These are phyloP conservation scores for Myxozyma neotropica DNA, from an alignment of 805 yeast genomes.

Conservation along the genomic window DNA sequence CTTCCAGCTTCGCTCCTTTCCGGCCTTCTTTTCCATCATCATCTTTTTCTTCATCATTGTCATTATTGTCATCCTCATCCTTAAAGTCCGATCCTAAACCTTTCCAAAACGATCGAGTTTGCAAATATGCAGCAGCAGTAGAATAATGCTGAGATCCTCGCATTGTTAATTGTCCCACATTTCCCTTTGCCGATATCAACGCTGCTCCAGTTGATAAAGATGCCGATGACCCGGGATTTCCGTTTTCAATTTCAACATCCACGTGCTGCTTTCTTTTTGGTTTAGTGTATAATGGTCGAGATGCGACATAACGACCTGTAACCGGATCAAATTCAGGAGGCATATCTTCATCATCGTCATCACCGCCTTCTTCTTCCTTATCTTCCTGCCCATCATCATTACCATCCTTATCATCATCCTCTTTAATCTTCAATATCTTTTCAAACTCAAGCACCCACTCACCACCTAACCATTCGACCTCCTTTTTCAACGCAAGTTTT, in stretches of 20 bases:
- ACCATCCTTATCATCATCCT: conserved; percentile 22
- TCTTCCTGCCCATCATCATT: conserved; percentile 37
- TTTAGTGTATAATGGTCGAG: conserved; percentile 61
- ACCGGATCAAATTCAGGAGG: conserved; percentile 84
- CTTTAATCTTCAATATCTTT: conserved; percentile 48
- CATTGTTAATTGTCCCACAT: conserved; percentile 62
- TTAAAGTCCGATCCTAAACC: conserved; percentile 87
- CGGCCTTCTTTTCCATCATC: conserved; percentile 29
- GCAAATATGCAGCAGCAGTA: conserved; percentile 79
- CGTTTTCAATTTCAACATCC: conserved; percentile 55
- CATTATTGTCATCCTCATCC: conserved; percentile 43
- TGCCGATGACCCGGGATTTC: background rate
- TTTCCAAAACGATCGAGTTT: conserved; percentile 70
- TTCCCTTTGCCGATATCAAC: conserved; percentile 36
- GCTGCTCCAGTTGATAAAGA: background rate
- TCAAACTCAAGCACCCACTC: conserved; percentile 86
- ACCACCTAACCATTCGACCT: conserved; percentile 81
- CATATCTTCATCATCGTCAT: conserved; percentile 53
- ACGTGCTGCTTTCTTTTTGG: conserved; percentile 65
- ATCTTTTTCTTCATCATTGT: too few species aligned
- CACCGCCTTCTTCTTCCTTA: conserved; percentile 39
- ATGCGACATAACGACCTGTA: conserved; percentile 71
- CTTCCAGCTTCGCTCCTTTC: conserved; percentile 75
- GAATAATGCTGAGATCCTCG: conserved; percentile 69
- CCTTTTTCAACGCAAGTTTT: conserved; percentile 72